phyloP scores from a whole-genome alignment of 371 early-diverging fungal genomes.

The Rhizopus arrhizus region DNA sequence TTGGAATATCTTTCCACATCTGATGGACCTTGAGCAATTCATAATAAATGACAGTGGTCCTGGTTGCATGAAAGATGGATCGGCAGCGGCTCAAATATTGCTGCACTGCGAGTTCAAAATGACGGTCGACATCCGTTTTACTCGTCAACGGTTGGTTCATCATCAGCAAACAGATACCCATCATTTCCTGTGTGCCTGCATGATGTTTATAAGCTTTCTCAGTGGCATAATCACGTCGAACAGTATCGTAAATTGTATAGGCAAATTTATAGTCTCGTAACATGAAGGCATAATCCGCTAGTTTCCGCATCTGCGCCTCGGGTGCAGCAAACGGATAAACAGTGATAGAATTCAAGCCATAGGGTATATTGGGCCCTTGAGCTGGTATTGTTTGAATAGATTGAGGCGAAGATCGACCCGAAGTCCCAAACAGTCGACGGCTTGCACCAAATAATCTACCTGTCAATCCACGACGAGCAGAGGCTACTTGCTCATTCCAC shows the following conservation, averaged over 20 bases:
- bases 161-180: constrained; percentile 82
- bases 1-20: constrained; percentile 73
- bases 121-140: constrained; percentile 71
- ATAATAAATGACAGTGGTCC: constrained; percentile 78
- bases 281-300: constrained; percentile 97
- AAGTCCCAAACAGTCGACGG: constrained; percentile 78
- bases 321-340: constrained; percentile 73
- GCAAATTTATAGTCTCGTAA: constrained; percentile 91
- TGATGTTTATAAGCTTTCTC: constrained; percentile 85
- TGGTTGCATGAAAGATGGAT: constrained; percentile 67
- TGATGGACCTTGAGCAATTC: constrained; percentile 74
- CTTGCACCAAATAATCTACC: constrained; percentile 86
- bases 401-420: constrained; percentile 35
- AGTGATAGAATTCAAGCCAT: constrained; percentile 37
- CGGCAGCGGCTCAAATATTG: constrained; percentile 68
- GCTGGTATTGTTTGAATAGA: constrained; percentile 41
- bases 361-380: constrained; percentile 42
- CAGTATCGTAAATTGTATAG: constrained; percentile 83
- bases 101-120: constrained; percentile 78
- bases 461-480: constrained; percentile 85
- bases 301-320: constrained; percentile 87
- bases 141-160: constrained; percentile 57
- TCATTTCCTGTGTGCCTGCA: constrained; percentile 92
- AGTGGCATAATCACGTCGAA: constrained; percentile 84
- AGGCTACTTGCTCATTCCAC: constrained; percentile 92